Conservation (phyloP, 2,329 filamentous ascomycete genomes). For the Ascochyta lentis region DNA sequence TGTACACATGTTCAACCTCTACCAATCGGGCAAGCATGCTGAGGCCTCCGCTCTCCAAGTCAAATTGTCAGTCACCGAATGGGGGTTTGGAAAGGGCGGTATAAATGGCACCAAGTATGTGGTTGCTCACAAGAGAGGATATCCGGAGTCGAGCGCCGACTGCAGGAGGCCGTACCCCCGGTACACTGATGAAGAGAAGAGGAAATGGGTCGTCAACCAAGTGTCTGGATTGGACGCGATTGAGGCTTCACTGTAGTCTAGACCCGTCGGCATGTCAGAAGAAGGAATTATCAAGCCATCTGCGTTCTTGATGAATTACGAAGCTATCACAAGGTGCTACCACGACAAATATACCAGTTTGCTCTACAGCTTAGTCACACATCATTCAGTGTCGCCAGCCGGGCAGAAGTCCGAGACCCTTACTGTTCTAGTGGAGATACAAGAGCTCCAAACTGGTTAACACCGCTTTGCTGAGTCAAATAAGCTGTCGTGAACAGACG, state of each 20-base stretch:
- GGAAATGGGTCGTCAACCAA: slow-evolving; percentile 52
- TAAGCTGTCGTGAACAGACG: background rate
- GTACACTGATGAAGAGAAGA: slow-evolving; percentile 56
- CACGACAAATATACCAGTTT: background rate
- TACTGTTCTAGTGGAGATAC: background rate
- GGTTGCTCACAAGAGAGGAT: slow-evolving; percentile 62
- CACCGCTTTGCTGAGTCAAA: slow-evolving; percentile 7
- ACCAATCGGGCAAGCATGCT: slow-evolving; percentile 53
- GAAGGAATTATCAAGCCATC: too few species aligned
- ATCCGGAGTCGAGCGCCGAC: slow-evolving; percentile 58
- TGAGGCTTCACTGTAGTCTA: slow-evolving; percentile 31
- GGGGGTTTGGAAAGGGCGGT: slow-evolving; percentile 64
- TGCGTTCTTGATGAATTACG: too few species aligned
- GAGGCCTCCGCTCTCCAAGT: slow-evolving; percentile 60
- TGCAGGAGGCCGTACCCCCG: slow-evolving; percentile 63
- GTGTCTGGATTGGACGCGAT: slow-evolving; percentile 42
- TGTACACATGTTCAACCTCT: slow-evolving; percentile 57
- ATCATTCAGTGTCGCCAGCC: background rate
- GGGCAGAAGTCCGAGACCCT: slow-evolving; percentile 2
- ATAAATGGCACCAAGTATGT: slow-evolving; percentile 68
- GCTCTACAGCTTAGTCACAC: background rate
- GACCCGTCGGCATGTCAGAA: background rate
- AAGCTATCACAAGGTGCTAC: too few species aligned
- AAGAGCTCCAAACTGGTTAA: background rate
- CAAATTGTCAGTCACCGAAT: slow-evolving; percentile 61